phyloP scores from a whole-genome alignment of 306 rosid genomes.

The Leucaena leucocephala region DNA sequence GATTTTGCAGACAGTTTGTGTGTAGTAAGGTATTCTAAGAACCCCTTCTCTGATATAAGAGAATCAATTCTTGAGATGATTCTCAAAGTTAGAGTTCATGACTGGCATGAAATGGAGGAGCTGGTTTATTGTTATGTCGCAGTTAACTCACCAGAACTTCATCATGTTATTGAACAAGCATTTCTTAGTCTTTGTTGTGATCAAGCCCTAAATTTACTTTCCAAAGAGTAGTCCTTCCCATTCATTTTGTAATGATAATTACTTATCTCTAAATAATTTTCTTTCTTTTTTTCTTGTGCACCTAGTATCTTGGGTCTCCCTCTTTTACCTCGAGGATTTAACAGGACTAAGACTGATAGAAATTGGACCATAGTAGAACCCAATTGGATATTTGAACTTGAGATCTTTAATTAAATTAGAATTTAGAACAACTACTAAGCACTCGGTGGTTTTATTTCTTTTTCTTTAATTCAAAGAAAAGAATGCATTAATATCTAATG shows the following conservation, averaged over 20 bases:
- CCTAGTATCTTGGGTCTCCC: no score
- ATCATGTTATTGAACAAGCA: conserved; percentile 39
- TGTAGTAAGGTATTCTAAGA: conserved; percentile 39
- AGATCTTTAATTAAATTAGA: no score
- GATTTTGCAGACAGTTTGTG: conserved; percentile 43
- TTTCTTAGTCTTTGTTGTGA: conserved; percentile 35
- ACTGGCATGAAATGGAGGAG: conserved; percentile 52
- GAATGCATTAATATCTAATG: not conserved
- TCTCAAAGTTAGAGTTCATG: conserved; percentile 30
- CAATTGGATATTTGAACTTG: no score
- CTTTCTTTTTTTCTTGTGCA: no score
- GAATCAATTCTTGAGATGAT: conserved; percentile 50
- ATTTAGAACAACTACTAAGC: no score
- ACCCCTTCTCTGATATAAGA: conserved; percentile 38
- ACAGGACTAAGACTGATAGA: no score
- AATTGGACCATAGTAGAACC: no score
- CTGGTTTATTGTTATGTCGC: conserved; percentile 49
- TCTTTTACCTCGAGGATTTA: no score
- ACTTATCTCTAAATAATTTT: not conserved
- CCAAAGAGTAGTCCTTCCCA: not conserved
- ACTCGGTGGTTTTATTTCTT: no score
- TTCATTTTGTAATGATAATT: not conserved
- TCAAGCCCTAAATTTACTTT: not conserved
- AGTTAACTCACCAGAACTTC: conserved; percentile 49
- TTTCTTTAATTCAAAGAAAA: no score